Conservation (phyloP, 352 stramenopile species). For the Phytophthora sojae region DNA sequence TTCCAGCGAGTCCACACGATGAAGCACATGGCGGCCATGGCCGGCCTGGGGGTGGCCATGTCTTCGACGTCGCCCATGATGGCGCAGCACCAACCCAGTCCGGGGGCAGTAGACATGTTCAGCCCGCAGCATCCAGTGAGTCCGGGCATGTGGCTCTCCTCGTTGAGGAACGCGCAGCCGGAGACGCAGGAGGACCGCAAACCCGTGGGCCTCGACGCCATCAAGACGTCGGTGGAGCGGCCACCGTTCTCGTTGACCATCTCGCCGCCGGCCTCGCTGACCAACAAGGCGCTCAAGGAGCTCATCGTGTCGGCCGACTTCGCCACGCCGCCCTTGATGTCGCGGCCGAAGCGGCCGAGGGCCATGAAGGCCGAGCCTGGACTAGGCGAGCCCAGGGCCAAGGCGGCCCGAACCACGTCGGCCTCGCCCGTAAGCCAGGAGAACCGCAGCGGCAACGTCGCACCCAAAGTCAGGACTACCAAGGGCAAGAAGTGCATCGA, state of each 20-base stretch:
- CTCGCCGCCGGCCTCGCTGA: conserved; percentile 38
- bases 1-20: conserved; percentile 33
- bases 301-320: conserved; percentile 48
- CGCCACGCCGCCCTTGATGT: background rate
- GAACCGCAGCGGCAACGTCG: conserved; percentile 27
- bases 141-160: conserved; percentile 30
- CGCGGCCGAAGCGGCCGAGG: conserved; percentile 29
- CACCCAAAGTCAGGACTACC: conserved; percentile 24
- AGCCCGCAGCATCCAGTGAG: conserved; percentile 1
- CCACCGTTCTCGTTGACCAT: conserved; percentile 39
- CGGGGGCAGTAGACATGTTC: conserved; percentile 40
- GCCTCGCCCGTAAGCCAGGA: conserved; percentile 23
- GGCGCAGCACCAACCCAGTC: conserved; percentile 34
- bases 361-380: background rate
- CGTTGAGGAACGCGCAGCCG: background rate
- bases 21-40: conserved; percentile 43
- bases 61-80: conserved; percentile 10
- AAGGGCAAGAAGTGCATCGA: conserved; percentile 88
- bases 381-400: conserved; percentile 12
- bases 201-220: background rate
- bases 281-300: conserved; percentile 44
- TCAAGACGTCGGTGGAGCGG: conserved; percentile 25
- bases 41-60: conserved; percentile 10
- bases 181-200: conserved; percentile 4
- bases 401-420: conserved; percentile 22